Conservation (phyloP, 306 rosid genomes). For the Fagus sylvatica region DNA sequence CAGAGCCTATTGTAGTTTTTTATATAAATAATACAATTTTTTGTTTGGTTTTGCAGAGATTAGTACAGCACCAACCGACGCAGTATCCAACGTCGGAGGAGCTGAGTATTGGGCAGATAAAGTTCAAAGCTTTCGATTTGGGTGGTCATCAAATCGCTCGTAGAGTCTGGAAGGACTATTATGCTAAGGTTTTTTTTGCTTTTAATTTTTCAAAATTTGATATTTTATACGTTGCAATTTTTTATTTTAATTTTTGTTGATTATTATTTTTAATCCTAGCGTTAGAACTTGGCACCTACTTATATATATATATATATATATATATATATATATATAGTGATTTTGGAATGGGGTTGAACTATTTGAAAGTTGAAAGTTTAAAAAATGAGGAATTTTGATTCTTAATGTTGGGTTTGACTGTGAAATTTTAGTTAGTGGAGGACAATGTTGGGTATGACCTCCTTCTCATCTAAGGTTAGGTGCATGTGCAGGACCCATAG, state of each 20-base stretch:
- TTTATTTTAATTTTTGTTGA: neutral
- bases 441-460: no score
- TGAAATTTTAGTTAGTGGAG: no score
- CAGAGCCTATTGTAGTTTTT: neutral
- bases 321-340: no score
- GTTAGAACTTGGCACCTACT: no score
- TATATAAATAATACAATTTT: neutral
- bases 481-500: no score
- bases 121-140: slow-evolving; percentile 86
- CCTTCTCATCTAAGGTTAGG: no score
- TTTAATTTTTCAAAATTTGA: neutral
- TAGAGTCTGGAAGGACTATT: slow-evolving; percentile 85
- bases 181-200: slow-evolving; percentile 53
- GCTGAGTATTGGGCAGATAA: slow-evolving; percentile 73
- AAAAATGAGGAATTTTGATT: no score
- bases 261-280: no score
- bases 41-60: slow-evolving; percentile 47
- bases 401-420: no score
- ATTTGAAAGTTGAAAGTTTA: no score
- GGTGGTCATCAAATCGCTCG: slow-evolving; percentile 92
- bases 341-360: no score
- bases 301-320: no score
- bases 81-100: slow-evolving; percentile 87
- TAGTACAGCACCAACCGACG: slow-evolving; percentile 86
- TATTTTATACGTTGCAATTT: slow-evolving; percentile 7